Evolutionary conservation across 768 basidiomycete species (phyloP).

Genomic region (Lactarius hatsudake): DNA sequence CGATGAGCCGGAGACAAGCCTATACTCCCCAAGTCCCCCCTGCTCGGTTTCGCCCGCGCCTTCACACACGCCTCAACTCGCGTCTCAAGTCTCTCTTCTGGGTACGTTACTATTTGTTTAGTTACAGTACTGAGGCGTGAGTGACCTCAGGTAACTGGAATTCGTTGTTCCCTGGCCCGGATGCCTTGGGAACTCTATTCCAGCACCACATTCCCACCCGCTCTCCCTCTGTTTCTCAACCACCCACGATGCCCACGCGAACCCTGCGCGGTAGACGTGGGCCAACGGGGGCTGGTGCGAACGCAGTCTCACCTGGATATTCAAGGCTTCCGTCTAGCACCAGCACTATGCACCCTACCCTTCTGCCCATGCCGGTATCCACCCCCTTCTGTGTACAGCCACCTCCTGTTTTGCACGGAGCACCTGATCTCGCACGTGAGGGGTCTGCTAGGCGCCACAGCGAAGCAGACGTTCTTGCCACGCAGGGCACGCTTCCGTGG

Average conservation of each 20-base stretch:
- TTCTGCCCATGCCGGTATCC: too few species aligned
- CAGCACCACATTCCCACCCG: not conserved
- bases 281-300: not conserved
- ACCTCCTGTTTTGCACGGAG: not conserved
- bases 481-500: not conserved
- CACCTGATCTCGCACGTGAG: not conserved
- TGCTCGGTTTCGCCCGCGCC: constrained; percentile 1
- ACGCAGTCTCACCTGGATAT: not conserved
- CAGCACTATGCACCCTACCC: not conserved
- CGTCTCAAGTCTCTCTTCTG: not conserved
- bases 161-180: not conserved
- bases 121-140: not conserved
- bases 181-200: not conserved
- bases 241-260: not conserved
- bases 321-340: not conserved
- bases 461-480: not conserved
- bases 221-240: constrained; percentile 1
- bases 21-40: not conserved
- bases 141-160: not conserved
- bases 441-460: not conserved
- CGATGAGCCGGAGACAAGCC: not conserved
- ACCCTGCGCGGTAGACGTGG: not conserved
- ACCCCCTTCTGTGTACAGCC: not conserved
- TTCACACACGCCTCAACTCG: not conserved
- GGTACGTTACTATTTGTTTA: not conserved